These are phyloP conservation scores for Sarcomyxa edulis DNA, from an alignment of 768 basidiomycete genomes.

Conservation along the genomic window DNA sequence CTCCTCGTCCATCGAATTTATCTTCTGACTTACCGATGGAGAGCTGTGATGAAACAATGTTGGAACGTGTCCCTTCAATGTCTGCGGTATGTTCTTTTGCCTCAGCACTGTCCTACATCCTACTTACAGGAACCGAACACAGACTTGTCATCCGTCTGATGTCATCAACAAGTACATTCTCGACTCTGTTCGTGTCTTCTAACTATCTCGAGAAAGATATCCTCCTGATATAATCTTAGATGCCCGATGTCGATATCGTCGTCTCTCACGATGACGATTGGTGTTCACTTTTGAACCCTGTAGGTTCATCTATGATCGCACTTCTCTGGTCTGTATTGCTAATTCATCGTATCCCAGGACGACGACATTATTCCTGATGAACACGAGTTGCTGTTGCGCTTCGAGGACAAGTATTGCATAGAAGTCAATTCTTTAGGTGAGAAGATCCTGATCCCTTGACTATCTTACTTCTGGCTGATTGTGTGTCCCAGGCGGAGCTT, in stretches of 20 bases:
- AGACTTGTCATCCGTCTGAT: slow-evolving; percentile 1
- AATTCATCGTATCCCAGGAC: too few relatives aligned
- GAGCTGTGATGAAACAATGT: background rate
- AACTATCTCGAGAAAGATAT: background rate
- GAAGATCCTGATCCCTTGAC: too few relatives aligned
- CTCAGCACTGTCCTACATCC: background rate
- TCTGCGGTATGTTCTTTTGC: background rate
- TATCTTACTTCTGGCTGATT: too few relatives aligned
- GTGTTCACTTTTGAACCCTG: too few relatives aligned
- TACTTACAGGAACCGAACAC: background rate
- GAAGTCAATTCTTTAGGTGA: too few relatives aligned
- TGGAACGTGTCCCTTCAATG: background rate
- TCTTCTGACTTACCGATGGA: background rate
- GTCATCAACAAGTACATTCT: slow-evolving; percentile 1
- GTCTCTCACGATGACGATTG: background rate
- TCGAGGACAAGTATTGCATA: too few relatives aligned
- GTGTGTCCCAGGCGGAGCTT: too few relatives aligned
- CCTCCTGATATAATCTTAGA: background rate
- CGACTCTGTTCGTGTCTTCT: background rate
- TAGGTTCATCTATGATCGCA: too few relatives aligned
- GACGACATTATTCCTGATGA: too few relatives aligned
- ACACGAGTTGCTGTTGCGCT: too few relatives aligned
- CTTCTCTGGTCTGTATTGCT: too few relatives aligned
- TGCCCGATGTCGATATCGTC: background rate
- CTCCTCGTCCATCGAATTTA: background rate